phyloP scores from a whole-genome alignment of 2,329 filamentous ascomycete species.

The Penicillium janthinellum region DNA sequence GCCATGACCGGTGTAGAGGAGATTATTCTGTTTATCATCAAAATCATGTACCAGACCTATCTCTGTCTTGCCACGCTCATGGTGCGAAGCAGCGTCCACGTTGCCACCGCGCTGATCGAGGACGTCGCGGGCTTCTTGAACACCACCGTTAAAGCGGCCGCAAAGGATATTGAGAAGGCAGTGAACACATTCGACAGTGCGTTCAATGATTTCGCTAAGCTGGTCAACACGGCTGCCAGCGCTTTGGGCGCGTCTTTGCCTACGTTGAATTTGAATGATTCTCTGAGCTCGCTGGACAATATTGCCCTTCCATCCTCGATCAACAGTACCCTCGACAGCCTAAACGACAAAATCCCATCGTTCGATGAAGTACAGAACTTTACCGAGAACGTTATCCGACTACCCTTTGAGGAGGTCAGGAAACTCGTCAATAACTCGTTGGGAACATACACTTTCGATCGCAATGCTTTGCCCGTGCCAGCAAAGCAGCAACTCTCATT shows the following conservation, averaged over 20 bases:
- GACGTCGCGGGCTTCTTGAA: constrained; percentile 64
- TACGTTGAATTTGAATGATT: constrained; percentile 65
- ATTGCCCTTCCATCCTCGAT: constrained; percentile 71
- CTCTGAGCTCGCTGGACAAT: constrained; percentile 67
- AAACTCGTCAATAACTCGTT: constrained; percentile 70
- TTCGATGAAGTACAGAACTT: constrained; percentile 84
- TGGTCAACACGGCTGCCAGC: constrained; percentile 60
- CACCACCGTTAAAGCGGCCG: constrained; percentile 51
- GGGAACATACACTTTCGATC: constrained; percentile 75
- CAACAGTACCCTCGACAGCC: constrained; percentile 66
- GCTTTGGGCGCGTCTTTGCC: constrained; percentile 53
- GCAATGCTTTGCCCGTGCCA: constrained; percentile 76
- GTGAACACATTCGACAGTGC: constrained; percentile 55
- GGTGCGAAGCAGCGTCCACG: constrained; percentile 75
- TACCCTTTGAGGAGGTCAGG: constrained; percentile 81
- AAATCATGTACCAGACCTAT: constrained; percentile 87
- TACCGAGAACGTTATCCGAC: constrained; percentile 70
- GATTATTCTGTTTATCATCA: constrained; percentile 88
- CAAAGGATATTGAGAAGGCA: constrained; percentile 47
- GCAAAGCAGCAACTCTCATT: constrained; percentile 81
- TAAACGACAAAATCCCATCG: constrained; percentile 78
- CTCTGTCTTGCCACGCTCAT: constrained; percentile 85
- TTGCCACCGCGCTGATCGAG: constrained; percentile 63
- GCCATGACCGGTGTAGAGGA: constrained; percentile 81
- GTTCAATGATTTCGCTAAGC: constrained; percentile 54